Conservation (phyloP, 2,329 filamentous ascomycete species). For the Aspergillus pseudonomiae region DNA sequence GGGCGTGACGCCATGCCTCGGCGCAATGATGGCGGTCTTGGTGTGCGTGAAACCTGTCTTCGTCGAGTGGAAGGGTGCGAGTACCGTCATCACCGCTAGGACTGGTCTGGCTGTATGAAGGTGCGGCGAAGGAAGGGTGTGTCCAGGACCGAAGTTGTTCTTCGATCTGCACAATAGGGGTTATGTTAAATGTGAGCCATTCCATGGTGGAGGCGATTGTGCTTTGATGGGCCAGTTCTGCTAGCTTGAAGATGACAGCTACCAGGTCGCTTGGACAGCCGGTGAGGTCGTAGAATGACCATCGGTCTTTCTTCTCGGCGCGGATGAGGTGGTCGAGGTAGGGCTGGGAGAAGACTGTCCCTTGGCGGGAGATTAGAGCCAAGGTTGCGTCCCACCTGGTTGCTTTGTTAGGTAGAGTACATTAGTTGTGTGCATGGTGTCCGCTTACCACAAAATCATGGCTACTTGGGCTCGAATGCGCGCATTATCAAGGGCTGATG, state of each 20-base stretch:
- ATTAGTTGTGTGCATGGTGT: background rate
- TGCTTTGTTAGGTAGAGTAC: background rate
- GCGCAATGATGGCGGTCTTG: slow-evolving; percentile 10
- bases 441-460: slow-evolving; percentile 35
- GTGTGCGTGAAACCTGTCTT: background rate
- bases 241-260: slow-evolving; percentile 30
- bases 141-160: background rate
- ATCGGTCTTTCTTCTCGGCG: slow-evolving; percentile 23
- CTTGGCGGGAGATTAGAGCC: slow-evolving; percentile 35
- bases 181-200: slow-evolving; percentile 24
- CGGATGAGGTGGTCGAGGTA: slow-evolving; percentile 26
- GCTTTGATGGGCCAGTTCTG: slow-evolving; percentile 33
- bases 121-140: background rate
- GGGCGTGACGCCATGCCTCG: slow-evolving; percentile 4
- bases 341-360: slow-evolving; percentile 27
- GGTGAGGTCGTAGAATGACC: slow-evolving; percentile 37
- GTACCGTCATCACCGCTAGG: background rate
- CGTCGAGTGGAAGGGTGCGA: background rate
- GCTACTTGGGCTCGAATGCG: slow-evolving; percentile 32
- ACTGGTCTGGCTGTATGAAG: background rate
- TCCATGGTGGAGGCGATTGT: slow-evolving; percentile 33
- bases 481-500: slow-evolving; percentile 17
- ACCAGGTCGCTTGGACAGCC: slow-evolving; percentile 38
- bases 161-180: background rate
- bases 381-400: slow-evolving; percentile 33